These are phyloP conservation scores for Licmophora abbreviata DNA, from an alignment of 108 stramenopile species.

Conservation along the genomic window DNA sequence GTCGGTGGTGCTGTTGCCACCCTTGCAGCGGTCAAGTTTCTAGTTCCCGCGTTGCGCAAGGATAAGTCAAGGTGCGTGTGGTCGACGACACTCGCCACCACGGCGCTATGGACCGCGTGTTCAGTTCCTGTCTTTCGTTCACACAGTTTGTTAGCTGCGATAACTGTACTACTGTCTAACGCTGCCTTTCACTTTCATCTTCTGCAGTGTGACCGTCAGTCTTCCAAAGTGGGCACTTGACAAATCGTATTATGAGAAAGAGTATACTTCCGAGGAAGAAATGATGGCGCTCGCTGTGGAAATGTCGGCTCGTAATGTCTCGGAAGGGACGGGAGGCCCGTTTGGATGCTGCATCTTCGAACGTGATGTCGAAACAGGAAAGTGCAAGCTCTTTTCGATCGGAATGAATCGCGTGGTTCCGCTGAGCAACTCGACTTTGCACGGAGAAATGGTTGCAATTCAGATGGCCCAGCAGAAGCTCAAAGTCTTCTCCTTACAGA, in stretches of 20 bases:
- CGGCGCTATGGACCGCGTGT: too few species aligned
- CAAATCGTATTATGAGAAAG: slow-evolving; percentile 26
- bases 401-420: slow-evolving; percentile 75
- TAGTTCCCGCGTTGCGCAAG: too few species aligned
- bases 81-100: too few species aligned
- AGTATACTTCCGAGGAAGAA: slow-evolving; percentile 59
- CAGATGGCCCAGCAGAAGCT: slow-evolving; percentile 68
- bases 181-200: too few species aligned
- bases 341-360: slow-evolving; percentile 81
- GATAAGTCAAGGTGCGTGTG: too few species aligned
- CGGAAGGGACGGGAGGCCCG: slow-evolving; percentile 65
- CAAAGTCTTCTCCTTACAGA: slow-evolving; percentile 43
- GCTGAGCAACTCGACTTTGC: slow-evolving; percentile 67
- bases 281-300: slow-evolving; percentile 78
- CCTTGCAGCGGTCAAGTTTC: too few species aligned
- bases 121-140: too few species aligned
- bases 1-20: too few species aligned
- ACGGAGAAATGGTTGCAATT: slow-evolving; percentile 84
- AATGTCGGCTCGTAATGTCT: slow-evolving; percentile 55
- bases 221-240: slow-evolving; percentile 56
- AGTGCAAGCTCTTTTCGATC: slow-evolving; percentile 38
- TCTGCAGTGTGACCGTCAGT: slow-evolving; percentile 41
- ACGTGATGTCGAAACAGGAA: slow-evolving; percentile 30
- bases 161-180: too few species aligned
- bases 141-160: too few species aligned